These are phyloP conservation scores for Citrus inodora DNA, from an alignment of 345 rosid species.

Conservation along the genomic window DNA sequence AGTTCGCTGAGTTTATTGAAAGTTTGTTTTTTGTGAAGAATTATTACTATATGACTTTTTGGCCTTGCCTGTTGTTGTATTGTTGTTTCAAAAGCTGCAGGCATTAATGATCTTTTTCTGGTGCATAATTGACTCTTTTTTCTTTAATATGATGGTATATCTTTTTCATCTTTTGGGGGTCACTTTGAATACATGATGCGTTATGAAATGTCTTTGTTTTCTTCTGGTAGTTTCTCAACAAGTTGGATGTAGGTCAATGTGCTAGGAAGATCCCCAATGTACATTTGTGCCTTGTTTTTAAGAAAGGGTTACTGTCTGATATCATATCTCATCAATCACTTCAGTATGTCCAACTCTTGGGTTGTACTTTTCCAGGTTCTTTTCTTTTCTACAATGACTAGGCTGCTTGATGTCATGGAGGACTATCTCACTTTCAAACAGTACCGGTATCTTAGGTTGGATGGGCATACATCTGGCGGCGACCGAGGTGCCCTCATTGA, in stretches of 20 bases:
- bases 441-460: constrained; percentile 80
- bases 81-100: neutral
- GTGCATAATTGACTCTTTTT: neutral
- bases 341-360: neutral
- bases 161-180: no score
- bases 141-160: neutral
- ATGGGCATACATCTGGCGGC: constrained; percentile 90
- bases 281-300: neutral
- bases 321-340: neutral
- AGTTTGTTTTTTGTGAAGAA: neutral
- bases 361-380: constrained; percentile 57
- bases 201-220: neutral
- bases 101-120: neutral
- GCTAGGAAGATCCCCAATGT: no score
- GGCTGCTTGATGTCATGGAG: constrained; percentile 96
- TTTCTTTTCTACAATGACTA: constrained; percentile 95
- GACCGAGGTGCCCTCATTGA: constrained; percentile 92
- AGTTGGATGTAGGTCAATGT: neutral
- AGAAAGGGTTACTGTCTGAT: neutral
- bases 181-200: neutral
- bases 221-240: neutral
- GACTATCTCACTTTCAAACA: constrained; percentile 73
- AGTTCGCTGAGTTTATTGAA: neutral
- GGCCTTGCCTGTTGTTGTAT: neutral
- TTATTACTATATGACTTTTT: neutral